Evolutionary conservation across 78 protist species (phyloP).

Genomic region (Diacronema lutheri): DNA sequence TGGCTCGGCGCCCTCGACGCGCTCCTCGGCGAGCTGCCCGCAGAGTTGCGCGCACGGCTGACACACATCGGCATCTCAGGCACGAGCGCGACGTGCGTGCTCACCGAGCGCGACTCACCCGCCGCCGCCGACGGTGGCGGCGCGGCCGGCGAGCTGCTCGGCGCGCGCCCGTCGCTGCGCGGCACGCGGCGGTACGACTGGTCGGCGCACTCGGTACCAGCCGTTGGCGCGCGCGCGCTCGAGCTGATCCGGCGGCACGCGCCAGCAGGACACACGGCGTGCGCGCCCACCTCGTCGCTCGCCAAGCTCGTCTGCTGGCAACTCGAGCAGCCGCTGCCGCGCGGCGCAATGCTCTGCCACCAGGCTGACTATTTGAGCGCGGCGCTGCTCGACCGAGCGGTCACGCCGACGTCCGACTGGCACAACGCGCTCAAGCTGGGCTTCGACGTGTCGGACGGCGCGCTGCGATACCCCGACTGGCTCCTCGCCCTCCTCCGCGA

Average conservation of each 20-base stretch:
- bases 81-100: background rate
- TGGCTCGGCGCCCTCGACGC: background rate
- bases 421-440: constrained; percentile 35
- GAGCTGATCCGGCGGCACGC: background rate
- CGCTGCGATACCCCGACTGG: constrained; percentile 16
- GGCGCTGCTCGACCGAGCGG: background rate
- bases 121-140: background rate
- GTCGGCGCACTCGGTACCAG: background rate
- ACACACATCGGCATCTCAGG: background rate
- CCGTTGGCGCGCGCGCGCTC: background rate
- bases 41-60: background rate
- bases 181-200: background rate
- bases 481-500: too few relatives aligned
- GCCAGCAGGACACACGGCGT: background rate
- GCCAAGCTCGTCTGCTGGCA: constrained; percentile 7
- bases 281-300: constrained; percentile 9
- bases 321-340: background rate
- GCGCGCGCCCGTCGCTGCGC: background rate
- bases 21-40: background rate
- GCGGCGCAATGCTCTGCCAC: background rate
- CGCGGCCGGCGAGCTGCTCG: background rate
- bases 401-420: constrained; percentile 18
- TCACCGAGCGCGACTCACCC: too few relatives aligned
- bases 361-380: constrained; percentile 6
- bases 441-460: constrained; percentile 26